Percentiles rank a stretch among this genome's conserved stretches.
Evolutionary conservation across 2,329 filamentous ascomycete species (phyloP).

Genomic region (Xylariaceae sp.): DNA sequence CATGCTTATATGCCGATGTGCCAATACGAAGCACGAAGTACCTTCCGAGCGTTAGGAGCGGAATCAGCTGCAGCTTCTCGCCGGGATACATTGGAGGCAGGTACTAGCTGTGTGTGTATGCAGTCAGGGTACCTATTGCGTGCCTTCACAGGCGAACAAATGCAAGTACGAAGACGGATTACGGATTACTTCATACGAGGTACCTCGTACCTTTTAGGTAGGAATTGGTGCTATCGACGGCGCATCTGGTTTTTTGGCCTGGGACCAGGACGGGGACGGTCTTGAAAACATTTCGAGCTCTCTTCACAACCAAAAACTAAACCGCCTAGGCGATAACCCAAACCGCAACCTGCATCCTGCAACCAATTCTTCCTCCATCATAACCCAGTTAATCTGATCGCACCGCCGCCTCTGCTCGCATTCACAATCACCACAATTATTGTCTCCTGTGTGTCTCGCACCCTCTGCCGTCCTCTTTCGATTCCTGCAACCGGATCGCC

Average conservation of each 20-base stretch:
- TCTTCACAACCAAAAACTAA: slow-evolving; percentile 19
- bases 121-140: too few species aligned
- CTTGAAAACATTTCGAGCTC: slow-evolving; percentile 30
- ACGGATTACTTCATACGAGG: background rate
- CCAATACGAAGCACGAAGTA: too few species aligned
- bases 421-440: slow-evolving; percentile 1
- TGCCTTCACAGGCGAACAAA: background rate
- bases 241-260: slow-evolving; percentile 15
- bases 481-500: background rate
- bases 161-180: background rate
- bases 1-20: too few species aligned
- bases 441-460: background rate
- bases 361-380: slow-evolving; percentile 16
- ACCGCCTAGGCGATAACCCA: slow-evolving; percentile 8
- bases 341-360: slow-evolving; percentile 11
- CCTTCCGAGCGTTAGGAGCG: too few species aligned
- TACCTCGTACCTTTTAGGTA: background rate
- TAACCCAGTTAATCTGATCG: slow-evolving; percentile 10
- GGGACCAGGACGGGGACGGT: slow-evolving; percentile 6
- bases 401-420: slow-evolving; percentile 4
- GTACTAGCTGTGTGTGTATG: too few species aligned
- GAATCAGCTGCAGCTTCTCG: too few species aligned
- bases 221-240: slow-evolving; percentile 9
- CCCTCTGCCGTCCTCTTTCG: background rate
- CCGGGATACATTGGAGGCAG: too few species aligned